Conservation (phyloP, 352 stramenopile genomes). For the Phytopythium sindhum region DNA sequence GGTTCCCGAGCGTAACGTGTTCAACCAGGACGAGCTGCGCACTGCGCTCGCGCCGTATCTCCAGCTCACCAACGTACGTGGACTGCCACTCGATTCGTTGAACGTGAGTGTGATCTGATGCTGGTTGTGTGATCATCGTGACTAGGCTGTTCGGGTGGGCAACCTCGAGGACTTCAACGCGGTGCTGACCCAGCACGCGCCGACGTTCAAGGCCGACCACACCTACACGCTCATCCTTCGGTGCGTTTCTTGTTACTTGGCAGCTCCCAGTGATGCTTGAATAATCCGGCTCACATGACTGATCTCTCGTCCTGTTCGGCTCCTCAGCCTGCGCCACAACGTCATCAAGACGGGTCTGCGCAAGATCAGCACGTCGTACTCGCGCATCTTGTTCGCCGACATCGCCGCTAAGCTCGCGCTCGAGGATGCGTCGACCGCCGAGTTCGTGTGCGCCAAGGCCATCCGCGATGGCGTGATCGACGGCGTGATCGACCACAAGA, state of each 20-base stretch:
- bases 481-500: conserved; percentile 96
- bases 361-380: conserved; percentile 97
- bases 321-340: conserved; percentile 91
- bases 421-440: conserved; percentile 88
- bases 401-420: conserved; percentile 94
- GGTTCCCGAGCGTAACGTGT: conserved; percentile 94
- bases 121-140: conserved; percentile 6
- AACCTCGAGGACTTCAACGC: conserved; percentile 95
- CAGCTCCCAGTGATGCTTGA: background rate
- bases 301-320: conserved; percentile 1
- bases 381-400: conserved; percentile 86
- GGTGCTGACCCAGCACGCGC: conserved; percentile 83
- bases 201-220: conserved; percentile 91
- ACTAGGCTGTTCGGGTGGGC: conserved; percentile 92
- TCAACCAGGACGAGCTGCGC: conserved; percentile 89
- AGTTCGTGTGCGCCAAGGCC: conserved; percentile 98
- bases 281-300: conserved; percentile 3
- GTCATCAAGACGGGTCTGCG: conserved; percentile 98
- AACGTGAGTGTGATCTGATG: background rate
- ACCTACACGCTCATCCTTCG: conserved; percentile 96
- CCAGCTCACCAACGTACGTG: conserved; percentile 90
- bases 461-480: conserved; percentile 98
- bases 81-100: background rate
- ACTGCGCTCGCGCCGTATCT: conserved; percentile 93
- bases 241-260: conserved; percentile 24